Evolutionary conservation across 83 land plant species (phyloP).

Genomic region (Picea abies): DNA sequence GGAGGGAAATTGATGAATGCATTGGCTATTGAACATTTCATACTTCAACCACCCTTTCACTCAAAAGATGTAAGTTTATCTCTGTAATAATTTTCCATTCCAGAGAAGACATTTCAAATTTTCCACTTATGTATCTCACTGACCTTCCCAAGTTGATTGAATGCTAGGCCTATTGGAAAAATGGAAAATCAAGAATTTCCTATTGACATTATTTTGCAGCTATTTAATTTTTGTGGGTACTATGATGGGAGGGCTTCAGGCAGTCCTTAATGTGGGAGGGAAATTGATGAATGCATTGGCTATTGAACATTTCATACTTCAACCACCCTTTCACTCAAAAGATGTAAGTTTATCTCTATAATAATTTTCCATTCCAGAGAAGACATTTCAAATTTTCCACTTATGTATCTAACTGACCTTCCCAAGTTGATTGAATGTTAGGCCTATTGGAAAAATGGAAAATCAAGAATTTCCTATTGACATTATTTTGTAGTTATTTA

Average conservation of each 20-base stretch:
- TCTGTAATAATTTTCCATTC: too few species aligned
- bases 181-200: too few species aligned
- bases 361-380: too few species aligned
- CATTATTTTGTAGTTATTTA: not conserved
- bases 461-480: too few species aligned
- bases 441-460: too few species aligned
- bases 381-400: not conserved
- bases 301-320: slow-evolving; percentile 86
- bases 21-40: slow-evolving; percentile 85
- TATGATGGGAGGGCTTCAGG: slow-evolving; percentile 40
- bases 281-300: slow-evolving; percentile 74
- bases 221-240: not conserved
- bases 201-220: not conserved
- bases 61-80: not conserved
- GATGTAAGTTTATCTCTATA: too few species aligned
- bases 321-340: slow-evolving; percentile 65
- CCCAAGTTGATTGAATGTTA: too few species aligned
- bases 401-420: too few species aligned
- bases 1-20: slow-evolving; percentile 79
- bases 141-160: too few species aligned
- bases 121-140: too few species aligned
- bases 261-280: slow-evolving; percentile 77
- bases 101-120: not conserved
- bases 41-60: slow-evolving; percentile 80
- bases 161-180: too few species aligned